phyloP scores from a whole-genome alignment of 2,329 filamentous ascomycete genomes.

The Colletotrichum tanaceti region DNA sequence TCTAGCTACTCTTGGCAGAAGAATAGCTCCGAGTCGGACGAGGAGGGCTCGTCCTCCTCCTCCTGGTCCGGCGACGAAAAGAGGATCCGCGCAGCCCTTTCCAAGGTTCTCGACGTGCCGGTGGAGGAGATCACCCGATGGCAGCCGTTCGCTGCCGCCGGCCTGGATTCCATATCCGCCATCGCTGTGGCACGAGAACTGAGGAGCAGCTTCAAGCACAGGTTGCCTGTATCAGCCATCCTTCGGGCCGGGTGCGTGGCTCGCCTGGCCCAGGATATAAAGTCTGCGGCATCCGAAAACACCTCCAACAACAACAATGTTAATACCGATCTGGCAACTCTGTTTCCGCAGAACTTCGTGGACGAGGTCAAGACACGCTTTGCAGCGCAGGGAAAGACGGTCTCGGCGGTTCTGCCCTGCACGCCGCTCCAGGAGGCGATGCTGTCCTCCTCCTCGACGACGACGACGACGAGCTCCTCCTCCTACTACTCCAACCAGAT shows the following conservation, averaged over 20 bases:
- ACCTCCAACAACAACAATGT: background rate
- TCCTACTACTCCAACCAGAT: constrained; percentile 79
- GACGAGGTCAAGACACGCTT: constrained; percentile 44
- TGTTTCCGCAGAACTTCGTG: constrained; percentile 11
- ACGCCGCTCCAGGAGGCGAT: constrained; percentile 91
- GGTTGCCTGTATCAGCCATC: constrained; percentile 75
- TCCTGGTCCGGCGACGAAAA: constrained; percentile 67
- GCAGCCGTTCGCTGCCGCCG: constrained; percentile 81
- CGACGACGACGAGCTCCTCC: constrained; percentile 56
- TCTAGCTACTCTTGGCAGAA: no score
- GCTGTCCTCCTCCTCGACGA: no score
- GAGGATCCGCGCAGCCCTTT: constrained; percentile 66
- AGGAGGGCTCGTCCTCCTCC: no score
- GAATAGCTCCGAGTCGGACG: no score
- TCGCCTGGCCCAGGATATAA: constrained; percentile 61
- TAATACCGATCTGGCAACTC: no score
- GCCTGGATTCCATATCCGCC: constrained; percentile 85
- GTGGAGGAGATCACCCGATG: constrained; percentile 65
- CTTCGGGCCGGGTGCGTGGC: constrained; percentile 76
- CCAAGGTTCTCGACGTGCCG: constrained; percentile 60
- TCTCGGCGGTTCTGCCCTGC: constrained; percentile 77
- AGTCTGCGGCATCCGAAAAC: background rate
- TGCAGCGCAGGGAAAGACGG: constrained; percentile 45
- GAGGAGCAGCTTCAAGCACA: constrained; percentile 55
- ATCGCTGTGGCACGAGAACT: constrained; percentile 75